phyloP scores from a whole-genome alignment of 2,329 filamentous ascomycete genomes.

The Neonectria hederae region DNA sequence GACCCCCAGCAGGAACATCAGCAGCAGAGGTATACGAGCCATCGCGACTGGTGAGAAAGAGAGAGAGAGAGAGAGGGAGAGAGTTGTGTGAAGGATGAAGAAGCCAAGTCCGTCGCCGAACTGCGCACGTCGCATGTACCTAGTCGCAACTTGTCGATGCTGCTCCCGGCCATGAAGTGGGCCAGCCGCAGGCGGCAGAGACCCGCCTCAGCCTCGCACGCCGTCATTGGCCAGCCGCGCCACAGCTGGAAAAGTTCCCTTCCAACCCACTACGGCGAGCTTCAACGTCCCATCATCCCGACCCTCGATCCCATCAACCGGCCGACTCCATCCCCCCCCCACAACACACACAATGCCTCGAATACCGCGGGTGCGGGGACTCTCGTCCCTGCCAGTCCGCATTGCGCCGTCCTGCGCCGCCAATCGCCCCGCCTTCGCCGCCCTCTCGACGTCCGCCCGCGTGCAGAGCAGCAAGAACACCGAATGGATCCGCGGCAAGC shows the following conservation, averaged over 20 bases:
- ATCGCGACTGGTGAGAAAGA: conserved; percentile 44
- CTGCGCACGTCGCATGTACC: conserved; percentile 13
- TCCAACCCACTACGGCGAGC: not conserved
- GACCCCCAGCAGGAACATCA: conserved; percentile 50
- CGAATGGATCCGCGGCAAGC: conserved; percentile 51
- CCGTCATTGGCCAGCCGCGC: conserved; percentile 39
- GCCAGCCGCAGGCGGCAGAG: conserved; percentile 1
- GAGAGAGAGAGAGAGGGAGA: no score
- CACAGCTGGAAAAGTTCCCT: conserved; percentile 2
- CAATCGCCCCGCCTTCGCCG: conserved; percentile 41
- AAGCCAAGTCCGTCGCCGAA: not conserved
- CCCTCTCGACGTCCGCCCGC: conserved; percentile 49
- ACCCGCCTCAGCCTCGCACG: conserved; percentile 35
- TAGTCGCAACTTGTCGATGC: conserved; percentile 9
- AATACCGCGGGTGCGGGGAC: conserved; percentile 51
- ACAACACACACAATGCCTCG: conserved; percentile 51
- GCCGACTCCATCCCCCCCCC: conserved; percentile 13
- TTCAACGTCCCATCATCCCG: conserved; percentile 22
- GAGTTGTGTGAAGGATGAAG: not conserved
- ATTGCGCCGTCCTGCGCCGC: conserved; percentile 35
- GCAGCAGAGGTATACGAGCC: conserved; percentile 51
- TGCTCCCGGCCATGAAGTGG: conserved; percentile 17
- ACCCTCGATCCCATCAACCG: conserved; percentile 20
- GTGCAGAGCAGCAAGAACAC: conserved; percentile 45
- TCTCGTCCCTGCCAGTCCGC: conserved; percentile 45